A percentile compares a stretch with the other conserved stretches of the same genome.
Conservation (phyloP, 2,329 filamentous ascomycete genomes). For the Xylariaceae sp. region DNA sequence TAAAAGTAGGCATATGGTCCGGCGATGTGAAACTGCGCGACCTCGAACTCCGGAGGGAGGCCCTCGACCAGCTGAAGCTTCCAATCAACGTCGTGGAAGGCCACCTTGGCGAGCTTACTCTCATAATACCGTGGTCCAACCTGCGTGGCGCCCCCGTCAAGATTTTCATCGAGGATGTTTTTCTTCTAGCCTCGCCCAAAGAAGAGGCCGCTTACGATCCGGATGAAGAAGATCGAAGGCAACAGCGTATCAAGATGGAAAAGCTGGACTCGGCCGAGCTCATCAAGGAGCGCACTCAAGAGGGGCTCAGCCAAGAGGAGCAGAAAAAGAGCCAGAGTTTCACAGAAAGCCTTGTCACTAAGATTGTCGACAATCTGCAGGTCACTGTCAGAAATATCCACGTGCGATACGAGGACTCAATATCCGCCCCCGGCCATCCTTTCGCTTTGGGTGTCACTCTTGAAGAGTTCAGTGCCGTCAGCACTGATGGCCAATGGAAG, state of each 20-base stretch:
- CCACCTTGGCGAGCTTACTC: constrained; percentile 84
- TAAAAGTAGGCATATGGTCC: constrained; percentile 98
- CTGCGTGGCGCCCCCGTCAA: constrained; percentile 89
- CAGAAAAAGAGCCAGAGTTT: constrained; percentile 98
- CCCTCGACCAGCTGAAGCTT: constrained; percentile 92
- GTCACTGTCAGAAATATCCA: constrained; percentile 98
- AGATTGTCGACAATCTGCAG: constrained; percentile 97
- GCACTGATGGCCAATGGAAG: constrained; percentile 90
- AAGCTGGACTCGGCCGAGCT: constrained; percentile 95
- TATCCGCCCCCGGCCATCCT: constrained; percentile 89
- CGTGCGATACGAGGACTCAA: constrained; percentile 94
- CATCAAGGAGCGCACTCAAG: constrained; percentile 84
- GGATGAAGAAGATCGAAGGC: constrained; percentile 82
- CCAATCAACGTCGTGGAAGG: constrained; percentile 96
- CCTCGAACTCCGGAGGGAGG: constrained; percentile 88
- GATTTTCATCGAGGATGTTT: constrained; percentile 95
- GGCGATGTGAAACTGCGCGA: constrained; percentile 94
- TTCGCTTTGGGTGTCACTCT: constrained; percentile 91
- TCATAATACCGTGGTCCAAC: constrained; percentile 97
- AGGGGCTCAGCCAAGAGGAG: constrained; percentile 90
- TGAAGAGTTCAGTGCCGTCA: constrained; percentile 94
- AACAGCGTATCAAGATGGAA: constrained; percentile 95
- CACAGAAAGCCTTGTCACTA: constrained; percentile 87
- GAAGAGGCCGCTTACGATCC: constrained; percentile 92
- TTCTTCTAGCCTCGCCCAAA: constrained; percentile 88